phyloP scores from a whole-genome alignment of 139 green algal genomes.

The Nannochloris sp. region DNA sequence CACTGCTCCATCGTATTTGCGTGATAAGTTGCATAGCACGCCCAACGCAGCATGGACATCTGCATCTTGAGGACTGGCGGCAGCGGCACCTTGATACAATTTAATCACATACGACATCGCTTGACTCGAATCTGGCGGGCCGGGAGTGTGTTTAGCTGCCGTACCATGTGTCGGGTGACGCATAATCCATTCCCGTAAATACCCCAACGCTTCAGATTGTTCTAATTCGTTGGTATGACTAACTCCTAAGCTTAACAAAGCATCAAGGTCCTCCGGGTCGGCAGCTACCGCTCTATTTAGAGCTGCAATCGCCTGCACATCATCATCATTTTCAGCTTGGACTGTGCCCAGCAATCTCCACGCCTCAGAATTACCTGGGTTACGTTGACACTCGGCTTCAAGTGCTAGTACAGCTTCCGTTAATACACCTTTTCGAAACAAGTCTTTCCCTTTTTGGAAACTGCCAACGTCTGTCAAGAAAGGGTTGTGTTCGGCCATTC shows the following conservation, averaged over 20 bases:
- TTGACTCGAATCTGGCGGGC: constrained; percentile 46
- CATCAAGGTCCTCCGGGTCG: constrained; percentile 73
- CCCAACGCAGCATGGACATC: constrained; percentile 85
- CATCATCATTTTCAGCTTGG: constrained; percentile 98
- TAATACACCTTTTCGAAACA: constrained; percentile 81
- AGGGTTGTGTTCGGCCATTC: constrained; percentile 77
- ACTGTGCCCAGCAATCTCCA: constrained; percentile 93
- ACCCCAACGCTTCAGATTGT: constrained; percentile 47
- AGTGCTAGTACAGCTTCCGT: constrained; percentile 89
- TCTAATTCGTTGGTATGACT: constrained; percentile 97
- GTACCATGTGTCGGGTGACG: constrained; percentile 45
- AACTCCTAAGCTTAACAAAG: constrained; percentile 87
- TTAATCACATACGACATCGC: constrained; percentile 33
- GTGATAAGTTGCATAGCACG: constrained; percentile 83
- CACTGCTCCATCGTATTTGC: constrained; percentile 75
- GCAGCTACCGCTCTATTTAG: constrained; percentile 67
- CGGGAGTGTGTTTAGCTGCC: constrained; percentile 13
- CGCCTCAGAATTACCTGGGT: constrained; percentile 67
- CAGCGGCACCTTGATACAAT: constrained; percentile 35
- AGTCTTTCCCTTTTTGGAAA: constrained; percentile 56
- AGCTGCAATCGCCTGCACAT: constrained; percentile 85
- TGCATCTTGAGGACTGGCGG: constrained; percentile 45
- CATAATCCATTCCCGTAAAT: constrained; percentile 68
- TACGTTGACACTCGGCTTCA: constrained; percentile 82
- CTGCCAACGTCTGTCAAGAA: constrained; percentile 71